These are phyloP conservation scores for Cotoneaster glaucophyllus DNA, from an alignment of 306 rosid genomes.

Conservation along the genomic window DNA sequence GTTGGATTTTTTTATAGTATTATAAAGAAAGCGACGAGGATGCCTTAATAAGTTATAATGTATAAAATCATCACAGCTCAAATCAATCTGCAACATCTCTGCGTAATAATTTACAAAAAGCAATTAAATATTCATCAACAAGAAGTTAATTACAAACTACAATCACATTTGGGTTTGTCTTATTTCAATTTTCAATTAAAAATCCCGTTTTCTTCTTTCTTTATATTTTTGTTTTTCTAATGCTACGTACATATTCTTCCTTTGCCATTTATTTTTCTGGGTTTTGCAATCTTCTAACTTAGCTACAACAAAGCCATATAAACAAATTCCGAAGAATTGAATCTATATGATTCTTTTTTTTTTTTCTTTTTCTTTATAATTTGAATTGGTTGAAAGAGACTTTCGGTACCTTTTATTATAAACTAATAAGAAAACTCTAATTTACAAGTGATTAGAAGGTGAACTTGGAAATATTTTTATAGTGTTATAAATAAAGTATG, in stretches of 20 bases:
- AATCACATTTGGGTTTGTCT: no score
- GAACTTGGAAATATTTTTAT: background rate
- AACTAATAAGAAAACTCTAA: background rate
- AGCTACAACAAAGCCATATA: background rate
- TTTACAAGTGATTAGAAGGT: background rate
- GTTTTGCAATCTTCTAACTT: background rate
- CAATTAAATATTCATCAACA: background rate
- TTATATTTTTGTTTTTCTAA: no score
- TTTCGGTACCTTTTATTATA: background rate
- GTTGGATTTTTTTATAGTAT: background rate
- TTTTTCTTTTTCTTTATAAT: background rate
- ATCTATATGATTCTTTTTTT: background rate
- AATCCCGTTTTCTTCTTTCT: background rate
- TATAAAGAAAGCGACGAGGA: background rate
- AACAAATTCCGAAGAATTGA: background rate
- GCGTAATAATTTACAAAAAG: background rate
- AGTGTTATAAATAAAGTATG: background rate
- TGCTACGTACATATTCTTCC: no score
- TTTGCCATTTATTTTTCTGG: background rate
- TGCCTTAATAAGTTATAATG: background rate
- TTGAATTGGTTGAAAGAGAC: background rate
- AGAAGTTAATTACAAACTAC: no score
- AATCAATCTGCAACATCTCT: background rate
- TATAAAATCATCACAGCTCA: background rate
- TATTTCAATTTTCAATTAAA: no score